Conservation (phyloP, 1,284 basidiomycete genomes). For the Sporisorium scitamineum region DNA sequence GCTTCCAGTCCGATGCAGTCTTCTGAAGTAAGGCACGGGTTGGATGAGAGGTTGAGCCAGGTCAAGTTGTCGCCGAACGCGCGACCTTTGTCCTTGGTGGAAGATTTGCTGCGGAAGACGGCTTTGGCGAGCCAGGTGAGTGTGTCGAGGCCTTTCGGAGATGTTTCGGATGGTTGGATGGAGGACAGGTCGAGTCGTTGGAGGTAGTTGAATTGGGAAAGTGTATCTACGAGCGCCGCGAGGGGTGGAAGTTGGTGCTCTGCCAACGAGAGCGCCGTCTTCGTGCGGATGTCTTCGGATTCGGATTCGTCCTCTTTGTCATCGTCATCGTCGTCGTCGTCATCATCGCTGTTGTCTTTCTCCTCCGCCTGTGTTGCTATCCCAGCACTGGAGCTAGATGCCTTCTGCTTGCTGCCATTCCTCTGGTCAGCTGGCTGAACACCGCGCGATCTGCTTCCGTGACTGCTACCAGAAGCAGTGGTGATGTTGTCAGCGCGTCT, state of each 20-base stretch:
- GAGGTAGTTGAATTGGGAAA: slow-evolving; percentile 57
- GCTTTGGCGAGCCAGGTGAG: slow-evolving; percentile 58
- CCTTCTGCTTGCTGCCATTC: not conserved
- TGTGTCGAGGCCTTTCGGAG: slow-evolving; percentile 40
- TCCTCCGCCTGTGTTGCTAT: not conserved
- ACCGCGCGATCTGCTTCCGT: not conserved
- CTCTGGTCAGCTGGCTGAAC: not conserved
- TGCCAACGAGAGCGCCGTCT: slow-evolving; percentile 53
- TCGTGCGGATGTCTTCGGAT: slow-evolving; percentile 23
- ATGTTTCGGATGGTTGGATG: slow-evolving; percentile 51
- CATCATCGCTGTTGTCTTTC: not conserved
- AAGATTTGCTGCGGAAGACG: slow-evolving; percentile 42
- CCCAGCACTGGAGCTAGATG: not conserved
- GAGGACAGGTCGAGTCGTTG: slow-evolving; percentile 59
- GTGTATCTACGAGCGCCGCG: slow-evolving; percentile 47
- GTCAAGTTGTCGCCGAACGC: slow-evolving; percentile 44
- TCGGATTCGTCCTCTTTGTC: slow-evolving; percentile 14
- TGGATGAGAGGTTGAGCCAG: slow-evolving; percentile 42
- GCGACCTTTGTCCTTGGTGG: slow-evolving; percentile 25
- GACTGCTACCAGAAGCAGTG: slow-evolving; percentile 16
- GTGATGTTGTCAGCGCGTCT: not conserved
- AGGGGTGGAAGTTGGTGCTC: slow-evolving; percentile 56
- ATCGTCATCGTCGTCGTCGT: not conserved
- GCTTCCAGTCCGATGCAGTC: slow-evolving; percentile 41
- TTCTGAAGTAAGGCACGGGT: slow-evolving; percentile 29